Percentiles rank a stretch among this genome's conserved stretches.
Conservation (phyloP, 345 rosid species). For the Boechera stricta region DNA sequence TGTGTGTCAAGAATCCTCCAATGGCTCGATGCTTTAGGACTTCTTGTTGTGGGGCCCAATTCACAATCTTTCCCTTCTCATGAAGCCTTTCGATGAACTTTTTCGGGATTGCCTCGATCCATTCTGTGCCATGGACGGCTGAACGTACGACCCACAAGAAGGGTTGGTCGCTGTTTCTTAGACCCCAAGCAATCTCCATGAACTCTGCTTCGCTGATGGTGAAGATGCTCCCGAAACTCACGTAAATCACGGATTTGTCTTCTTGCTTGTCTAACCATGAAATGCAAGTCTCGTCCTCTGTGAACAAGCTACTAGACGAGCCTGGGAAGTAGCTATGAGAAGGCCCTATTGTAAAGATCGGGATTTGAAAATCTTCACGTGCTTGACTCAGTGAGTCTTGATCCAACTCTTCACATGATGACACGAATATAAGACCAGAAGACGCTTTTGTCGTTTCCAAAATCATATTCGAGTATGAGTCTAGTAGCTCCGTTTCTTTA, state of each 20-base stretch:
- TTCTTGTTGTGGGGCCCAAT: constrained; percentile 38
- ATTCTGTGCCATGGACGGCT: neutral
- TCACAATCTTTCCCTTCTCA: constrained; percentile 49
- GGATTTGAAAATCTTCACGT: constrained; percentile 45
- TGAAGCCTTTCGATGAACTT: constrained; percentile 32
- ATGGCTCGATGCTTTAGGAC: constrained; percentile 41
- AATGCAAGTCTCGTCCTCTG: constrained; percentile 48
- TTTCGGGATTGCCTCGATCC: constrained; percentile 5
- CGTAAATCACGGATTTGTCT: constrained; percentile 52
- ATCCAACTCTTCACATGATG: constrained; percentile 67
- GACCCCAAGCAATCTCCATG: constrained; percentile 54
- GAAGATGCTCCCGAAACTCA: constrained; percentile 54
- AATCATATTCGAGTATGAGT: neutral
- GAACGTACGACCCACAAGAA: constrained; percentile 60
- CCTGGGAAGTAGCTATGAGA: constrained; percentile 31
- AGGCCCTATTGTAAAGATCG: constrained; percentile 66
- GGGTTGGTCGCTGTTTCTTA: constrained; percentile 47
- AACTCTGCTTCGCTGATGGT: constrained; percentile 41
- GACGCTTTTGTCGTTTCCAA: constrained; percentile 39
- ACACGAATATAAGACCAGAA: constrained; percentile 58
- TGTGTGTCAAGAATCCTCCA: constrained; percentile 43
- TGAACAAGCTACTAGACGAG: constrained; percentile 44
- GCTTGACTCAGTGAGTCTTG: constrained; percentile 54
- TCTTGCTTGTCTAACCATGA: constrained; percentile 60
- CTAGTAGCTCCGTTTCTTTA: constrained; percentile 1